Conservation (phyloP, 345 rosid species). For the Tarenaya hassleriana region DNA sequence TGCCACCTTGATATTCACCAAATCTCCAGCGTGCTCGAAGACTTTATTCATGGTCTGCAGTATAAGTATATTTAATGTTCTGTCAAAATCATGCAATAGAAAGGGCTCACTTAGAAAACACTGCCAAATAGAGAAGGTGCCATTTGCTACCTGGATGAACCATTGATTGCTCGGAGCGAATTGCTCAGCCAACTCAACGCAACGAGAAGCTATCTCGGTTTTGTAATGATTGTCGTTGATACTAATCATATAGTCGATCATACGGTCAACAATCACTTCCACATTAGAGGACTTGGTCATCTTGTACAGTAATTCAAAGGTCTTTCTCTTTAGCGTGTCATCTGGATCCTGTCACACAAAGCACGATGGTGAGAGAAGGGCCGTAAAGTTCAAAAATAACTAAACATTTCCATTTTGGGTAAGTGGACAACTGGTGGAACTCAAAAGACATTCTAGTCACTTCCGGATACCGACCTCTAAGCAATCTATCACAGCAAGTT, state of each 20-base stretch:
- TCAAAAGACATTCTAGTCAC: too few relatives aligned
- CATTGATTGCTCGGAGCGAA: constrained; percentile 98
- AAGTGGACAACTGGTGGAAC: too few relatives aligned
- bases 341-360: constrained; percentile 73
- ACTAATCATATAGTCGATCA: constrained; percentile 97
- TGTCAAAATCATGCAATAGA: neutral
- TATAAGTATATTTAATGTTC: constrained; percentile 21
- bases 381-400: neutral
- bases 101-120: neutral
- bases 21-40: constrained; percentile 96
- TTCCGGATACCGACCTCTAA: constrained; percentile 60
- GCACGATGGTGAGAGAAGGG: constrained; percentile 12
- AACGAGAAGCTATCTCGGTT: constrained; percentile 94
- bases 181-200: constrained; percentile 94
- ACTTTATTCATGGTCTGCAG: constrained; percentile 90
- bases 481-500: constrained; percentile 96
- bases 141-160: constrained; percentile 78
- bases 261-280: constrained; percentile 94
- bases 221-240: constrained; percentile 92
- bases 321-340: constrained; percentile 93
- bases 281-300: constrained; percentile 98
- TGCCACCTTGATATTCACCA: constrained; percentile 91
- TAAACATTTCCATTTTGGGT: too few relatives aligned
- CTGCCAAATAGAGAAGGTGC: constrained; percentile 9
- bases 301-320: constrained; percentile 84